Conservation (phyloP, 768 basidiomycete genomes). For the Tylopilus felleus region DNA sequence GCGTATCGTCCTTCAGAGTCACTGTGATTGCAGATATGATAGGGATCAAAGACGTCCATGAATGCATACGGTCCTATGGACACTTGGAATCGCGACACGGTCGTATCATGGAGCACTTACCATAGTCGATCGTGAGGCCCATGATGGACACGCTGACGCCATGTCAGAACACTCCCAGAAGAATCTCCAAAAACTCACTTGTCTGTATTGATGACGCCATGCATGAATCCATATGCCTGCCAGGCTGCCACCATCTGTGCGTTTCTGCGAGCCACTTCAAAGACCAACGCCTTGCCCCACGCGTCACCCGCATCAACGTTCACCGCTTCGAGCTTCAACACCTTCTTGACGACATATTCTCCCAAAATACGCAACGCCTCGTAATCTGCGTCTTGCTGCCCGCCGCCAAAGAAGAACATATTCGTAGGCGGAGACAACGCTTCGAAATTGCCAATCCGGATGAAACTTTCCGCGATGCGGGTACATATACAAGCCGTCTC, state of each 20-base stretch:
- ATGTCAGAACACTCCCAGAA: constrained; percentile 4
- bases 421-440: constrained; percentile 68
- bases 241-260: constrained; percentile 92
- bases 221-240: constrained; percentile 95
- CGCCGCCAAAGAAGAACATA: constrained; percentile 70
- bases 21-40: constrained; percentile 89
- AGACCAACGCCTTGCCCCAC: constrained; percentile 71
- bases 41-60: constrained; percentile 87
- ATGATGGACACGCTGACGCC: constrained; percentile 62
- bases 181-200: constrained; percentile 49
- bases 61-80: constrained; percentile 82
- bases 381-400: constrained; percentile 69
- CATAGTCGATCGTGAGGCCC: constrained; percentile 77
- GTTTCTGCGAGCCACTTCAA: constrained; percentile 80
- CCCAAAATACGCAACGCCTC: constrained; percentile 74
- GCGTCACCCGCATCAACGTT: constrained; percentile 44
- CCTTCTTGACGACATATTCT: constrained; percentile 66
- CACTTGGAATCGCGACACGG: not conserved
- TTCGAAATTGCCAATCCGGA: constrained; percentile 91
- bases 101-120: constrained; percentile 27
- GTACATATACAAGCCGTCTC: constrained; percentile 75
- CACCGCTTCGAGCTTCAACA: constrained; percentile 46
- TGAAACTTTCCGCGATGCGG: constrained; percentile 83
- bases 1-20: constrained; percentile 78
- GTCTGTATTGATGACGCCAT: constrained; percentile 97